Conservation (phyloP, 305 asterid genomes). For the Monarda citriodora region DNA sequence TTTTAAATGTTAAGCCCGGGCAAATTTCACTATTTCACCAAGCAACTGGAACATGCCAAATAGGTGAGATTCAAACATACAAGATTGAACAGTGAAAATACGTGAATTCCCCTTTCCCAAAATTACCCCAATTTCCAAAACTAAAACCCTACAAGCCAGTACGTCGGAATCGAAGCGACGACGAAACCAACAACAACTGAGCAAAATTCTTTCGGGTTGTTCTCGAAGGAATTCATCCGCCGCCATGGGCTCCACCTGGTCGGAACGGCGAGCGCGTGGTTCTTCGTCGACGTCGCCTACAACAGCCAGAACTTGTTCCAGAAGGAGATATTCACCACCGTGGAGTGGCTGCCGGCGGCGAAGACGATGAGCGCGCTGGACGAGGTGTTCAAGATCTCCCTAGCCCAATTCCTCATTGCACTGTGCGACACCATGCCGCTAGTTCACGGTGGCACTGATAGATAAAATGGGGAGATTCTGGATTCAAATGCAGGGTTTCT, state of each 20-base stretch:
- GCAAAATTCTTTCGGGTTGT: conserved; percentile 21
- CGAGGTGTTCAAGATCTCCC: conserved; percentile 19
- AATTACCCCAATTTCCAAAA: too few relatives aligned
- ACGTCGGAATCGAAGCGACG: conserved; percentile 15
- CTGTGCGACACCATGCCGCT: conserved; percentile 25
- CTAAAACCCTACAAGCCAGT: too few relatives aligned
- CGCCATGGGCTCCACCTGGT: conserved; percentile 38
- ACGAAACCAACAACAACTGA: too few relatives aligned
- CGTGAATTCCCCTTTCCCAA: too few relatives aligned
- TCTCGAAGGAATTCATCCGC: conserved; percentile 24
- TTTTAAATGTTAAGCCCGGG: too few relatives aligned
- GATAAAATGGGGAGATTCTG: conserved; percentile 17
- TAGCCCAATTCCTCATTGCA: conserved; percentile 9
- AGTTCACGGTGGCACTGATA: conserved; percentile 23
- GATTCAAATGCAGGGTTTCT: conserved; percentile 20
- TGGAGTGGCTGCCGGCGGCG: conserved; percentile 23
- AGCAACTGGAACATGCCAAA: too few relatives aligned
- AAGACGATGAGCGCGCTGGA: too few relatives aligned
- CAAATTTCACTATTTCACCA: too few relatives aligned
- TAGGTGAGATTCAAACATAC: too few relatives aligned
- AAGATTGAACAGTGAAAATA: too few relatives aligned
- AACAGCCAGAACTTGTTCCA: conserved; percentile 29
- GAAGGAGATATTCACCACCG: conserved; percentile 25
- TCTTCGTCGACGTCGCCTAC: conserved; percentile 35
- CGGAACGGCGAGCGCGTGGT: conserved; percentile 40